phyloP scores from a whole-genome alignment of 768 basidiomycete species.

The Krasilnikovozyma curviuscula region DNA sequence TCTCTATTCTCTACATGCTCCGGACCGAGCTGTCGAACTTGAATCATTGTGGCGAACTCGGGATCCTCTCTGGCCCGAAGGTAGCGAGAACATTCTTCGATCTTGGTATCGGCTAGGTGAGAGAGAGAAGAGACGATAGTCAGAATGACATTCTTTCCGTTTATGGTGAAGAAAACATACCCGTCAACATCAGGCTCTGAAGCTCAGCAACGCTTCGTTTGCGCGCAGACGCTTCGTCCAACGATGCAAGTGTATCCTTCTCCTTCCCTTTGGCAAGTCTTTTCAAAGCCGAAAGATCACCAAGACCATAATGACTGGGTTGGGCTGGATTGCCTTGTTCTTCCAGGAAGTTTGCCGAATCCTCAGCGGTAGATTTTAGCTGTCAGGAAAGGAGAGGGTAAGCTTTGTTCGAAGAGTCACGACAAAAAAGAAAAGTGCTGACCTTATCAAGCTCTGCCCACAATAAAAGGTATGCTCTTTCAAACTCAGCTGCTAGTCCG shows the following conservation, averaged over 20 bases:
- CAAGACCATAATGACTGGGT: slow-evolving; percentile 1
- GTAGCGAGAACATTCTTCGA: slow-evolving; percentile 66
- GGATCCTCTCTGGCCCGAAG: slow-evolving; percentile 56
- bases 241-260: neutral
- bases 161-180: slow-evolving; percentile 13
- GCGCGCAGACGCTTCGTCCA: slow-evolving; percentile 13
- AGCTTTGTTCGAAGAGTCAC: no score
- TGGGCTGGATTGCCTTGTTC: neutral
- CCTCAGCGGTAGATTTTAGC: slow-evolving; percentile 3
- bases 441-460: no score
- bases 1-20: slow-evolving; percentile 60
- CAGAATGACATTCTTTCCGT: neutral
- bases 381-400: no score
- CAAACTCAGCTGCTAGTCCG: no score
- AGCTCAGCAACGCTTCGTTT: slow-evolving; percentile 20
- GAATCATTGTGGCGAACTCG: slow-evolving; percentile 56
- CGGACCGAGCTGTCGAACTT: slow-evolving; percentile 58
- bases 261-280: slow-evolving; percentile 1
- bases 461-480: no score
- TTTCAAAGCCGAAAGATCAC: slow-evolving; percentile 1
- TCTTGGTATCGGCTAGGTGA: slow-evolving; percentile 48
- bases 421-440: no score
- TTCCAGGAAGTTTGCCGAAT: slow-evolving; percentile 1
- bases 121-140: slow-evolving; percentile 1
- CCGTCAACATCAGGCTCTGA: slow-evolving; percentile 22